Base-by-base conservation (phyloP, 805 yeast genomes). In the Metschnikowia kunwiensis region DNA sequence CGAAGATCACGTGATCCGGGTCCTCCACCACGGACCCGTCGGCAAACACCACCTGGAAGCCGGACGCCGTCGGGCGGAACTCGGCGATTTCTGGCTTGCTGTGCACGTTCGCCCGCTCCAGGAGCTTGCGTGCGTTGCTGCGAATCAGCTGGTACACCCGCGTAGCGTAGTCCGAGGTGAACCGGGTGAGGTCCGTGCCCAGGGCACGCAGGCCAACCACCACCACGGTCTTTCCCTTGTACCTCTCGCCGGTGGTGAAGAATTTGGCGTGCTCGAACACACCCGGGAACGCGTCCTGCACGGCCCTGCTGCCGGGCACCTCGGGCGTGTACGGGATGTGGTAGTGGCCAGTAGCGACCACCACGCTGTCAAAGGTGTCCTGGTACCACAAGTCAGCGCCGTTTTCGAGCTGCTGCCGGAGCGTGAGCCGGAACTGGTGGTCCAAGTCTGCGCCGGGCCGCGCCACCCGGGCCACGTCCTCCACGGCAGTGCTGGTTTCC, bases 1-100 rank as follows among this genome's bases (percentile, higher is more conserved):
- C 83, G 54, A 79, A 82, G 7, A 85, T 62, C 7, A 86, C 62
- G 15, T 53, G 51, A 43, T 84, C 89, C 26, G 83, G 72, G 24
- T 65, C 65, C 1, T 49, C 47, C 2, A 80, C 40, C 8, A 49
- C 55, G 3, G 57, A 46, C 2, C 82, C 87, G 44, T 77, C 77
- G 4, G 47, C 63, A 39, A 80, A 74, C 9, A 56, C 50, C 2
- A 79, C 61, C 18, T 51, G 46, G 29, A 59, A 53, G 10, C 45
- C 40, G 0, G 64, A 49, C 30, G 62, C 59, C 1, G 37, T 40
- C 5, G 49, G 24, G 1, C 53, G 61, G 36, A 50, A 57, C 25
- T 46, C 39, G 11, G 31, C 23, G 21, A 65, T 57, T 5, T 37
- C 40, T 4, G 68, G 66, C 34, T 58, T 62, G 19, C 21, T 25